These are phyloP conservation scores for Chlorella vulgaris DNA, from an alignment of 139 green algal species.

Conservation along the genomic window DNA sequence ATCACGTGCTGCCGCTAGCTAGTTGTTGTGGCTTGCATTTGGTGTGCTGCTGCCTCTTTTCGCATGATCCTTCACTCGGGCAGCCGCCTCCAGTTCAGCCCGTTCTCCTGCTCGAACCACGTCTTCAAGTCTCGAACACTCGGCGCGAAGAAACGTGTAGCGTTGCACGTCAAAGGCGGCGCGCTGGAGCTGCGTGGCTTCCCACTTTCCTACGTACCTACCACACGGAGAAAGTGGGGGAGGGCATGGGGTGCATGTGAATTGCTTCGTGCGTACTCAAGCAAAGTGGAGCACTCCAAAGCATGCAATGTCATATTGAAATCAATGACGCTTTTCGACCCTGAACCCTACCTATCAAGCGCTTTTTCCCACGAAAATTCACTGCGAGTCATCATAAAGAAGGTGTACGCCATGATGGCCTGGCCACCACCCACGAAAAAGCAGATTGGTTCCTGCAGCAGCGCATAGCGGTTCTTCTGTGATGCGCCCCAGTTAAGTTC, in stretches of 20 bases:
- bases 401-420: background rate
- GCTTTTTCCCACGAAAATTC: slow-evolving; percentile 23
- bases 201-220: slow-evolving; percentile 10
- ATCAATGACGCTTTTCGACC: too few relatives aligned
- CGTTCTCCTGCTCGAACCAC: slow-evolving; percentile 1
- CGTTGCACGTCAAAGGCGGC: slow-evolving; percentile 5
- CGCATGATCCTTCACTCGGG: too few relatives aligned
- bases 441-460: slow-evolving; percentile 16
- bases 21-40: too few relatives aligned
- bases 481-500: background rate
- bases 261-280: too few relatives aligned
- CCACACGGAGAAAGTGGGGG: too few relatives aligned
- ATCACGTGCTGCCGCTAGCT: too few relatives aligned
- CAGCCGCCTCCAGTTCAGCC: background rate
- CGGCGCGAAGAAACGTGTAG: background rate
- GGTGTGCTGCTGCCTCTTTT: too few relatives aligned
- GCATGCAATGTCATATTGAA: too few relatives aligned
- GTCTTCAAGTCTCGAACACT: background rate
- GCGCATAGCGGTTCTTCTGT: background rate
- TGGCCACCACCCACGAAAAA: slow-evolving; percentile 27
- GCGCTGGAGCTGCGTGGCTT: background rate
- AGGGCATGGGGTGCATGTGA: too few relatives aligned
- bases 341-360: too few relatives aligned
- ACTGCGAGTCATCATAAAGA: slow-evolving; percentile 8
- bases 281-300: too few relatives aligned